Percentiles rank a stretch among this genome's conserved stretches.
phyloP scores from a whole-genome alignment of 108 stramenopile species.

The Halocafeteria seosinensis region DNA sequence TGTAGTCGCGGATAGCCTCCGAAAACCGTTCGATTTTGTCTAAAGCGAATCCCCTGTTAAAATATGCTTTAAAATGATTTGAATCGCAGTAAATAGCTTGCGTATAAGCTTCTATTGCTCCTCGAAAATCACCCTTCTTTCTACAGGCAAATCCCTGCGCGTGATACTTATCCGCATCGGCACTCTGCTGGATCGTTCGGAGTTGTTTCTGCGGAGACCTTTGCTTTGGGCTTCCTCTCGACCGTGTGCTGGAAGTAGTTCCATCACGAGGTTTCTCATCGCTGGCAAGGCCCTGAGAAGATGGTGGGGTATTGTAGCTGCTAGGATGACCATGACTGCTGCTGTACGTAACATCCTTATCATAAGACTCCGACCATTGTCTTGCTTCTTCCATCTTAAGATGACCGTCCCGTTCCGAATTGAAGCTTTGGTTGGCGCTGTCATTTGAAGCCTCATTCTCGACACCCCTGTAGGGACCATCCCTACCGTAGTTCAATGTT shows the following conservation, averaged over 20 bases:
- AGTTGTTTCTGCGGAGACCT: neutral
- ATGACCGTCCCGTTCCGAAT: neutral
- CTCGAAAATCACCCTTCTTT: slow-evolving; percentile 14
- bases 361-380: too few relatives aligned
- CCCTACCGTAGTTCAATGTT: too few relatives aligned
- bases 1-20: slow-evolving; percentile 20
- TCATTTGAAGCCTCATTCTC: neutral
- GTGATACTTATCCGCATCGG: slow-evolving; percentile 5
- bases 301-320: neutral
- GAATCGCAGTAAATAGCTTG: slow-evolving; percentile 6
- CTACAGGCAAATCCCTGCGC: slow-evolving; percentile 12
- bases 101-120: slow-evolving; percentile 16
- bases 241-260: neutral
- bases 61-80: slow-evolving; percentile 21
- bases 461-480: neutral
- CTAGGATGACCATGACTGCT: too few relatives aligned
- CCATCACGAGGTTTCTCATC: neutral
- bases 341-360: too few relatives aligned
- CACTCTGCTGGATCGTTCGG: too few relatives aligned
- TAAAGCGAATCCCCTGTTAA: slow-evolving; percentile 25
- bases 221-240: neutral
- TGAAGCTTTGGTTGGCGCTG: neutral
- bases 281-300: too few relatives aligned
- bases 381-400: neutral
- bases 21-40: slow-evolving; percentile 14